Conservation (phyloP, 2,329 filamentous ascomycete species). For the Trichoderma simmonsii region DNA sequence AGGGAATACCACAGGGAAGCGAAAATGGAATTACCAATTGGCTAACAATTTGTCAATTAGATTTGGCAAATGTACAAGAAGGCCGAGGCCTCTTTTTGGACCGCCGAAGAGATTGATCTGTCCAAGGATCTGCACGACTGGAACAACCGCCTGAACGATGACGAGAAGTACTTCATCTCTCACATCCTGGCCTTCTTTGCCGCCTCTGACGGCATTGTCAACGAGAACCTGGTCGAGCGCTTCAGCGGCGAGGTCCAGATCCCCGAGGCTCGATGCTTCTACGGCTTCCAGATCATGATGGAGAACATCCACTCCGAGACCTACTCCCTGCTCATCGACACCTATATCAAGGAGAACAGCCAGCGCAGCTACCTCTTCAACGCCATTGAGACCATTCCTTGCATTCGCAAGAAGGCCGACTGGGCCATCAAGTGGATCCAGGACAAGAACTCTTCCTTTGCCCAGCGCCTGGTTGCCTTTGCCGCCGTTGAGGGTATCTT, state of each 20-base stretch:
- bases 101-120: constrained; percentile 97
- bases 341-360: constrained; percentile 96
- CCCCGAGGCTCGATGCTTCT: constrained; percentile 98
- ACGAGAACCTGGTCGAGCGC: constrained; percentile 97
- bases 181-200: constrained; percentile 99
- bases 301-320: constrained; percentile 99
- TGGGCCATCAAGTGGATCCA: constrained; percentile 96
- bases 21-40: constrained; percentile 6
- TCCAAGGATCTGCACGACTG: constrained; percentile 99
- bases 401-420: constrained; percentile 97
- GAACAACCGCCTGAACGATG: constrained; percentile 95
- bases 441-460: constrained; percentile 91
- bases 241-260: constrained; percentile 97
- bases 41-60: constrained; percentile 50
- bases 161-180: constrained; percentile 97
- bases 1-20: neutral
- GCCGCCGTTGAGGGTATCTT: constrained; percentile 99
- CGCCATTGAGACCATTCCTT: constrained; percentile 97
- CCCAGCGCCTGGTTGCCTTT: constrained; percentile 92
- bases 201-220: constrained; percentile 97
- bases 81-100: constrained; percentile 99
- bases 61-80: constrained; percentile 99
- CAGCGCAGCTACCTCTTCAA: constrained; percentile 96
- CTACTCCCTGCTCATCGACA: constrained; percentile 98
- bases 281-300: constrained; percentile 99